Base-by-base conservation (phyloP, 371 early-diverging fungal genomes). In the Mortierella sp. region DNA sequence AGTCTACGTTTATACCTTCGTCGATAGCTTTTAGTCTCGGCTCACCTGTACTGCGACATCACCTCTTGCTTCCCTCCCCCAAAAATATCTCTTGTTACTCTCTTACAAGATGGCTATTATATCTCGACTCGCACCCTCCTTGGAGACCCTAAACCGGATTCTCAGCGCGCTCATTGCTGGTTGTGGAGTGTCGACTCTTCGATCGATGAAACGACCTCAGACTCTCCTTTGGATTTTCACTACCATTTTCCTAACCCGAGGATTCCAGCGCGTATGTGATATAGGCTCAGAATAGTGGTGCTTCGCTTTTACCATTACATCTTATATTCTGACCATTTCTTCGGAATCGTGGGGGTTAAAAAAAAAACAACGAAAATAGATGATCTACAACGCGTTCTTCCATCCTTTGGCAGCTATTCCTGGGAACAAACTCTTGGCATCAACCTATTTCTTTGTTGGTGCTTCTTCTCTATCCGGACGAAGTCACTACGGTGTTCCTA, bases 381-480 rank as follows among this genome's bases (percentile, higher is more conserved):
- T 68, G 69, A 62, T 68, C 15, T 45, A 26, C 26, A 68, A 62
- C 12, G 69, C 69, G 25, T 68, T 47, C 57, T 68, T 68, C 63
- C 69, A 68, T 19, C 69, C 69, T 0, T 28, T 68, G 25, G 56
- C 69, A 11, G 57, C 57, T 7, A 47, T 68, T 50, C 69, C 69
- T 0, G 69, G 69, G 30, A 62, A 62, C 43, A 68, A 68, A 26
- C 58, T 68, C 0, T 18, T 68, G 1, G 62, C 69, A 2, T 68
- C 69, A 15, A 68, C 55, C n/a, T 57, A 68, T 47, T 68, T 62
- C 37, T 57, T 62, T 19, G 28, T 45, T 6, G 48, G 62, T 18
- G 29, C 48, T 25, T 16, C 58, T 6, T 28, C 62, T 15, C 62
- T 68, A 43, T 57, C 47, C 37, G 69, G 63, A 19, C 64, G 64